phyloP scores from a whole-genome alignment of 2,329 filamentous ascomycete species.

The Neonectria sp. region DNA sequence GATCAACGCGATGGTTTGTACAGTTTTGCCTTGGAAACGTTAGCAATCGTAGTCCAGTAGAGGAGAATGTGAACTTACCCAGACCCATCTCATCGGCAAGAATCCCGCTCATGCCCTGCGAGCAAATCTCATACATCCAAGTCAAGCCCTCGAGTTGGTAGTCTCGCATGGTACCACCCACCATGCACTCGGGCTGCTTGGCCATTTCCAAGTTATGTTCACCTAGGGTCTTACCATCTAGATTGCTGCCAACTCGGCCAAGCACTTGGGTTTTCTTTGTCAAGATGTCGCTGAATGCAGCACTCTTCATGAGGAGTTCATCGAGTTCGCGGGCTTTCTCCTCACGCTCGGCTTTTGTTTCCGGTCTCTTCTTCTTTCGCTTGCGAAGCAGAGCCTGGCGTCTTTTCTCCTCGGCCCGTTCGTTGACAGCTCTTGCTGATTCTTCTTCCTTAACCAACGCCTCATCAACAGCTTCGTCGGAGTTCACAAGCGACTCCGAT shows the following conservation, averaged over 20 bases:
- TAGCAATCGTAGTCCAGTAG: slow-evolving; percentile 11
- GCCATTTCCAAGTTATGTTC: slow-evolving; percentile 83
- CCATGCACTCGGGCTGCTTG: slow-evolving; percentile 86
- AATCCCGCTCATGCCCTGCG: slow-evolving; percentile 91
- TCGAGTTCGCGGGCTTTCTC: slow-evolving; percentile 73
- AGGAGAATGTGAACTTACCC: slow-evolving; percentile 56
- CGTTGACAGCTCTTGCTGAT: slow-evolving; percentile 53
- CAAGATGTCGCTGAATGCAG: slow-evolving; percentile 73
- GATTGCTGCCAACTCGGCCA: slow-evolving; percentile 72
- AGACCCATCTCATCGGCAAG: slow-evolving; percentile 95
- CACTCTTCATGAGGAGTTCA: slow-evolving; percentile 71
- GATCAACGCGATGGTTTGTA: slow-evolving; percentile 91
- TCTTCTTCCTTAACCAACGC: slow-evolving; percentile 55
- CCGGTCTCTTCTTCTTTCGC: slow-evolving; percentile 63
- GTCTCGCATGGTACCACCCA: slow-evolving; percentile 90
- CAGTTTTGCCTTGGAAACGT: slow-evolving; percentile 78
- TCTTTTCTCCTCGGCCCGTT: slow-evolving; percentile 65
- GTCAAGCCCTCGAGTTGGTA: slow-evolving; percentile 96
- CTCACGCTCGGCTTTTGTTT: slow-evolving; percentile 69
- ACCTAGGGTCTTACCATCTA: slow-evolving; percentile 72
- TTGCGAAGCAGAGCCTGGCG: slow-evolving; percentile 57
- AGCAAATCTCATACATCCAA: slow-evolving; percentile 89
- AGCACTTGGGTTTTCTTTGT: slow-evolving; percentile 75
- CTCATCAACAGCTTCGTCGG: slow-evolving; percentile 45
- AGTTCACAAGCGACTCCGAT: slow-evolving; percentile 35